Base-by-base conservation (phyloP, 2,329 filamentous ascomycete species). In the Hymenoscyphus occultus region DNA sequence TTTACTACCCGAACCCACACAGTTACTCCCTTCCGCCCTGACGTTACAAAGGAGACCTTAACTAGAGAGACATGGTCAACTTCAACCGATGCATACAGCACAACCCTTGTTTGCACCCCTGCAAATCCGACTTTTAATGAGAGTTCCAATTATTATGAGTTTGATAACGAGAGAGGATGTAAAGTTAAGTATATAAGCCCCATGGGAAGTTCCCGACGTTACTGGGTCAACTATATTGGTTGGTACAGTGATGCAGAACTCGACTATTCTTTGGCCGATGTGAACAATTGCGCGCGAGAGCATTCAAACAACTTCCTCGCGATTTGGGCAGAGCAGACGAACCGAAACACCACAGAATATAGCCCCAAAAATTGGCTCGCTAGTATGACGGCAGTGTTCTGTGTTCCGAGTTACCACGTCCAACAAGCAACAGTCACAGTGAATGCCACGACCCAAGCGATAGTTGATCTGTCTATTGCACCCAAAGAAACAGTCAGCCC, bases 1-100 rank as follows among this genome's bases (percentile, higher is more conserved):
- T 86, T 80, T 61, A 84, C 80, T 39, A 78, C 79, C 0, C 35
- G 73, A 0, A 72, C 82, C 0, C 83, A 78, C 31, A 77, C 79
- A 0, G 61, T 84, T 0, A 73, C 80, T 0, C 82, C 83, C 0
- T 84, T 84, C 22, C 16, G 42, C 3, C 42, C 42, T n/a, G 16
- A 16, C 14, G 6, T 7, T n/a, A 3, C 16, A 19, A n/a, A n/a
- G 5, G 39, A 14, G 5, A 19, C 12, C 12, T n/a, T 39, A 22
- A 51, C 13, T 3, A 22, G 54, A 10, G 68, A 69, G 28, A 66
- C 67, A 35, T 70, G 72, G 70, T 19, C 71, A 1, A 66, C 66
- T 0, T 74, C 74, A 0, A 77, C 74, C 0, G 77, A 75, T 4
- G 64, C 76, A 0, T 78, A 71, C 60, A 64, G 71, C 19, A 81